Base-by-base conservation (phyloP, 805 yeast species). In the Metschnikowia similis region DNA sequence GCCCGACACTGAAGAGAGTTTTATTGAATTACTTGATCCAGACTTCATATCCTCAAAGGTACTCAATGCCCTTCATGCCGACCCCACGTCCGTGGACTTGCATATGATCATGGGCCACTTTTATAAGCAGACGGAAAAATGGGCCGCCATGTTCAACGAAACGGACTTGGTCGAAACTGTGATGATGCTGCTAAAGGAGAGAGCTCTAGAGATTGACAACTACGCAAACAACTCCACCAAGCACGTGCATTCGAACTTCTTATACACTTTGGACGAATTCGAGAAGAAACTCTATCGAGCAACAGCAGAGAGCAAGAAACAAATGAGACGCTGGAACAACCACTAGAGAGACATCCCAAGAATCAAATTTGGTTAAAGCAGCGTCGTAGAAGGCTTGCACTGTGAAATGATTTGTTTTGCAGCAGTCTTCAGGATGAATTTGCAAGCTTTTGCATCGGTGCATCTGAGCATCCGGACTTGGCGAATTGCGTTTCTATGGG, bases 21-120 rank as follows among this genome's bases (percentile, higher is more conserved):
- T 89, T 57, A 72, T 89, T 6, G 84, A 81, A 44, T 71, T 90
- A 48, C 68, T 81, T 27, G 82, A 80, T 44, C 98, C 98, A 0
- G 87, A 83, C 2, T 81, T 84, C 37, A 77, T 90, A 48, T 73
- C 80, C 21, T 62, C 71, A 8, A 81, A 80, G 50, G 90, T 90
- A 17, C 66, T 87, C 30, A 91, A 90, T 61, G 95, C 96, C 34
- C 83, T 91, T 43, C 88, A 87, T 61, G 76, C 96, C 0, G 85
- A 82, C 53, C 81, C 95, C 1, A 65, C 65, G 0, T 69, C 78
- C 16, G 72, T 89, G n/a, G 92, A 89, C 60, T 62, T 89, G 28
- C 85, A 86, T 54, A 66, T 82, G 2, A 77, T 85, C 35, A 71
- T 79, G 47, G 79, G 90, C 0, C 79, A 87, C 58, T 94, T 80